Percentiles rank a stretch among this genome's conserved stretches.
Evolutionary conservation across 495 filamentous ascomycete species (phyloP).

Genomic region (Oleoguttula mirabilis): DNA sequence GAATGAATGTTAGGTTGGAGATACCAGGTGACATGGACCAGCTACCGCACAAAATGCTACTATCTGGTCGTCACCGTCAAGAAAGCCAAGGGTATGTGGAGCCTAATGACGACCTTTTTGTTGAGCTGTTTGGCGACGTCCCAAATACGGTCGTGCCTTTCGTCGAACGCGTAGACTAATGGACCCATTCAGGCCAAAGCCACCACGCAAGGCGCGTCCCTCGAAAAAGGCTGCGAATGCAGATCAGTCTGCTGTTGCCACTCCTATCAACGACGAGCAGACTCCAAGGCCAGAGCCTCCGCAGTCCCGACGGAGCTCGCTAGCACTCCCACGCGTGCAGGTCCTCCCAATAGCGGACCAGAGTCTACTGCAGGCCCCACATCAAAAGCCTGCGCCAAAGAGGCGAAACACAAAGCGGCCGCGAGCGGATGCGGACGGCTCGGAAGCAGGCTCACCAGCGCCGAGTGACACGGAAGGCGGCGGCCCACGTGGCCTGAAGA

Average conservation of each 20-base stretch:
- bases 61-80: neutral
- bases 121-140: constrained; percentile 1
- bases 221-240: constrained; percentile 1
- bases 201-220: neutral
- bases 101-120: neutral
- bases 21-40: constrained; percentile 12
- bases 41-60: constrained; percentile 12
- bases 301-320: constrained; percentile 13
- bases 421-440: neutral
- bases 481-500: neutral
- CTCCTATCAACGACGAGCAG: too few relatives aligned
- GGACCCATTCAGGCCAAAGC: constrained; percentile 6
- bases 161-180: neutral
- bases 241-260: too few relatives aligned
- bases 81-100: constrained; percentile 16
- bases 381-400: constrained; percentile 16
- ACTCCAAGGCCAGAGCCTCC: constrained; percentile 14
- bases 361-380: constrained; percentile 2
- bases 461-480: constrained; percentile 12
- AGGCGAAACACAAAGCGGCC: constrained; percentile 8
- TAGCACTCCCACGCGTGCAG: constrained; percentile 15
- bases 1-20: constrained; percentile 6
- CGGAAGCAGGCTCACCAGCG: constrained; percentile 21
- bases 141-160: neutral
- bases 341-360: neutral